Evolutionary conservation across 768 basidiomycete genomes (phyloP), one percentile per base, ranked within the genome.

Genomic region (Kockovaella imperatae): DNA sequence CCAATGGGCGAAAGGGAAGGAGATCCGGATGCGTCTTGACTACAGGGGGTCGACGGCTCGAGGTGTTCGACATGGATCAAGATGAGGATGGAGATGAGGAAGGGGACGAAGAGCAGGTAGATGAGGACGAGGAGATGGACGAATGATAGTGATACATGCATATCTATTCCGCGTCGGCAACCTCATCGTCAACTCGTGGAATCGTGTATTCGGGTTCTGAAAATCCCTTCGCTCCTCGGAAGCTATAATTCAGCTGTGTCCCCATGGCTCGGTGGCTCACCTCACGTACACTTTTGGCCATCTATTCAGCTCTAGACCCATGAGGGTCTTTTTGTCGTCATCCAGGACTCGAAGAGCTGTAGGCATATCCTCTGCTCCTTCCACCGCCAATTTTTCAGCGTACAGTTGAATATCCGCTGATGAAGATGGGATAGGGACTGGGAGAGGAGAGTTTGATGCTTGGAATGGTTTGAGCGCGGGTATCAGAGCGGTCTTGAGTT

Each of bases 201-300:
- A 67, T 47, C 3, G 62, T 64, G 43, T 59, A 64, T 43, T 45
- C 47, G n/a, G 65, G 65, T 29, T 57, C 29, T 0, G 10, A n/a
- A 39, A 64, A 64, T 14, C 56, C 61, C 21, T 59, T 47, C 26
- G 47, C 41, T 8, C 30, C 30, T 29, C 40, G 39, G 41, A 61
- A 55, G 42, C 59, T 60, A 26, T 17, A 6, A 8, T 32, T 10
- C 10, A n/a, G 31, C 31, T 24, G 14, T 24, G 40, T 2, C n/a
- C 7, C 8, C 52, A 41, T 31, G 45, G 41, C 20, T 42, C 45
- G 14, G 28, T 13, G 15, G 53, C 60, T 43, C 32, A 63, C 64
- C 61, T 63, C 5, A 67, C 48, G 45, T 45, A 67, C 5, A 63
- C 36, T 36, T 34, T 59, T 51, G 60, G 58, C 61, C 61, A 67